Base-by-base conservation (phyloP, 2,329 filamentous ascomycete species). In the Ciborinia camelliae region DNA sequence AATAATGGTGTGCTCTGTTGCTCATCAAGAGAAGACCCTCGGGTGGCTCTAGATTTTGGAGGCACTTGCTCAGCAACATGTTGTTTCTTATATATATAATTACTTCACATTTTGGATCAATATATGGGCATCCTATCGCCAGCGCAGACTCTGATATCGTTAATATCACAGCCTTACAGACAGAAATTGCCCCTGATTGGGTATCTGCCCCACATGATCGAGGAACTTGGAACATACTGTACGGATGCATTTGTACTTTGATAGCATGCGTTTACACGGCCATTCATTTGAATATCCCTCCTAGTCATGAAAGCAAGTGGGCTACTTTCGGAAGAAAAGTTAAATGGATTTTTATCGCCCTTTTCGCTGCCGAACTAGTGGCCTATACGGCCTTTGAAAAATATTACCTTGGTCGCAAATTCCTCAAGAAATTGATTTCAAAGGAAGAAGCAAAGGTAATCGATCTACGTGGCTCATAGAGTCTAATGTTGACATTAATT, bases 191-290 rank as follows among this genome's bases (percentile, higher is more conserved):
- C 0, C 48, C 35, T 0, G 28, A 23, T 1, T 62, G 59, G 48
- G 59, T 53, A 1, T 30, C 47, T 1, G 35, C 0, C 0, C 48
- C 59, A 4, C 1, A 15, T 18, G 26, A 18, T 3, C 4, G 59
- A 41, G 59, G 48, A 2, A 54, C 59, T 3, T 65, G 53, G 63
- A 26, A 35, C 26, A 5, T 67, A 2, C 14, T 68, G 0, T 66
- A 66, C 6, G 53, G 67, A 1, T 66, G 65, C 54, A 4, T 64
- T 5, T 41, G 65, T 4, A 68, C 65, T 5, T 41, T 68, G 1
- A 3, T 63, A 1, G n/a, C 62, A 10, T 68, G 67, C 30, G 58
- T 67, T 1, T 68, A 66, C n/a, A 68, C 60, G 1, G 61, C 67
- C 3, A 66, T 67, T 18, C 63, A 67, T 15, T 15, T 68, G 32